phyloP scores from a whole-genome alignment of 805 yeast genomes.

The Schwanniomyces occidentalis region DNA sequence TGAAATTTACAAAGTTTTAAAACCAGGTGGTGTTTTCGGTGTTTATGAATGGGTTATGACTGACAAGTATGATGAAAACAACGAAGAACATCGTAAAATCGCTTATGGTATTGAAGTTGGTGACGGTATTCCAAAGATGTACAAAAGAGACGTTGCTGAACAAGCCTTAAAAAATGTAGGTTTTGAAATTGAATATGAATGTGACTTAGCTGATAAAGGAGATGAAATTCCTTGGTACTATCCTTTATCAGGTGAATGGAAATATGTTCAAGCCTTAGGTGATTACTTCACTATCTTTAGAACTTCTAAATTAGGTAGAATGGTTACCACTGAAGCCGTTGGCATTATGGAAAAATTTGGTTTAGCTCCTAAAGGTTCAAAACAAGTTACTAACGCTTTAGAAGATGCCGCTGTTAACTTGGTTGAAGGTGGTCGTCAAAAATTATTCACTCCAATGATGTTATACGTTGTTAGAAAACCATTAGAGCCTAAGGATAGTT shows the following conservation, averaged over 20 bases:
- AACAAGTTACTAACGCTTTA: conserved; percentile 85
- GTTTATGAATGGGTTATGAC: conserved; percentile 99
- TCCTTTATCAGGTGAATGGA: conserved; percentile 94
- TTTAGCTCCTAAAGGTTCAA: conserved; percentile 87
- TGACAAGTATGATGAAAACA: conserved; percentile 81
- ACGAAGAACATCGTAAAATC: conserved; percentile 87
- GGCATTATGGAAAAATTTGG: conserved; percentile 82
- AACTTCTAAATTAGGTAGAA: conserved; percentile 85
- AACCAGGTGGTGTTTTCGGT: conserved; percentile 97
- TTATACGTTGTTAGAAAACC: conserved; percentile 89
- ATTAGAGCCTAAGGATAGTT: no score
- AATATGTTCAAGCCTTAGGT: conserved; percentile 72
- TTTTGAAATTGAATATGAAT: conserved; percentile 71
- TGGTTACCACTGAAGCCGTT: conserved; percentile 76
- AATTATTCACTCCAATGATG: conserved; percentile 97
- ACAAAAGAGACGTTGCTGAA: conserved; percentile 78
- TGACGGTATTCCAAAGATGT: conserved; percentile 99
- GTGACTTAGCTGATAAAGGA: conserved; percentile 78
- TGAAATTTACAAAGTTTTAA: conserved; percentile 90
- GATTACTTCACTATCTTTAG: conserved; percentile 86
- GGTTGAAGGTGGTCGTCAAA: conserved; percentile 88
- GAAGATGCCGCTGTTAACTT: conserved; percentile 97
- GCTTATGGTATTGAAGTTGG: conserved; percentile 98
- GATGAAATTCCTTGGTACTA: conserved; percentile 97
- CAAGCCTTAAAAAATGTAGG: conserved; percentile 85